phyloP scores from a whole-genome alignment of 2,329 filamentous ascomycete genomes.

The Aspergillus eucalypticola region DNA sequence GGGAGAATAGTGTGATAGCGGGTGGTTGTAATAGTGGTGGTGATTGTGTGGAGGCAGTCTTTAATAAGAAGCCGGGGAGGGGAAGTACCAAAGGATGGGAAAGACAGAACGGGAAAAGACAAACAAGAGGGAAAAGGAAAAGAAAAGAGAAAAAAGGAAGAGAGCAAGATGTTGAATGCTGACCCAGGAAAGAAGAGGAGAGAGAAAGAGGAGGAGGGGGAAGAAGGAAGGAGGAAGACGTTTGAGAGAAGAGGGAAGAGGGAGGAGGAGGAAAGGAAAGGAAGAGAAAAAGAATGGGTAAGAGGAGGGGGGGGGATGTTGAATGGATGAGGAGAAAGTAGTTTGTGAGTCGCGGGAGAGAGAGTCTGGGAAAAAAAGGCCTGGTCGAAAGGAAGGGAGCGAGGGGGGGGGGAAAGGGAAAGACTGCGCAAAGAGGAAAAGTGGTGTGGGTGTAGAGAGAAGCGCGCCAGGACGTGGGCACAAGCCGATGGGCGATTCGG shows the following conservation, averaged over 20 bases:
- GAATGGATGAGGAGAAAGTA: conserved; percentile 26
- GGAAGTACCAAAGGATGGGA: conserved; percentile 11
- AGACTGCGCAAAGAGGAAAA: conserved; percentile 12
- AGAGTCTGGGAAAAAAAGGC: conserved; percentile 15
- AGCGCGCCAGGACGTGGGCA: conserved; percentile 25
- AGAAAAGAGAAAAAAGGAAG: conserved; percentile 24
- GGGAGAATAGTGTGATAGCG: conserved; percentile 11
- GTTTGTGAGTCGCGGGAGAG: conserved; percentile 17
- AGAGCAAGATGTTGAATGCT: conserved; percentile 24
- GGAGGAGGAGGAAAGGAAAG: conserved; percentile 16
- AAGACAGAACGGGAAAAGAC: conserved; percentile 20
- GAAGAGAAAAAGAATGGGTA: conserved; percentile 19
- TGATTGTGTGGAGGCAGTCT: conserved; percentile 7
- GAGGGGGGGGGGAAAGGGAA: conserved; percentile 17
- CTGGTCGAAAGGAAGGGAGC: conserved; percentile 23
- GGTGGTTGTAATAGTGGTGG: neutral
- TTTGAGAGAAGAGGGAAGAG: conserved; percentile 23
- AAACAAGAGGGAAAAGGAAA: conserved; percentile 25
- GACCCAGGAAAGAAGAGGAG: neutral
- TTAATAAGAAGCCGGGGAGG: conserved; percentile 7
- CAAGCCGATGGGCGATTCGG: conserved; percentile 22
- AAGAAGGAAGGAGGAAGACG: conserved; percentile 19
- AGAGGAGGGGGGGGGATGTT: conserved; percentile 16
- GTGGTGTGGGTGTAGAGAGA: conserved; percentile 11
- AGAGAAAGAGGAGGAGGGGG: conserved; percentile 1